Evolutionary conservation across 768 basidiomycete genomes (phyloP).

Genomic region (Fibroporia radiculosa): DNA sequence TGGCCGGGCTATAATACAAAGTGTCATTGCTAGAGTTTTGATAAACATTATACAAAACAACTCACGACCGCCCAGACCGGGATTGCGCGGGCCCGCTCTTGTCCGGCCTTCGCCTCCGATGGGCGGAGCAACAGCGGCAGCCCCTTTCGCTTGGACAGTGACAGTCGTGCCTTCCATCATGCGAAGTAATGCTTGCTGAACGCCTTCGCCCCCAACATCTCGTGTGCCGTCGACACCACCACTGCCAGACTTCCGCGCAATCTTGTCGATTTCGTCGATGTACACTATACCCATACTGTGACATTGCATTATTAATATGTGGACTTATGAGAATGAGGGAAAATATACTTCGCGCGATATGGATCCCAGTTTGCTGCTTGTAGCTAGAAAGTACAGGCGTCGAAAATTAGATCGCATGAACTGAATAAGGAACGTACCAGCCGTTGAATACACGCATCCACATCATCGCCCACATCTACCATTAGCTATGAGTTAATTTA

Average conservation of each 20-base stretch:
- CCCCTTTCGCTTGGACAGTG: slow-evolving; percentile 70
- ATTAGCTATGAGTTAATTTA: neutral
- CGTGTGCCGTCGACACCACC: slow-evolving; percentile 62
- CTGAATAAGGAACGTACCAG: slow-evolving; percentile 38
- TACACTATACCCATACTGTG: slow-evolving; percentile 89
- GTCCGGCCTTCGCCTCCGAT: slow-evolving; percentile 39
- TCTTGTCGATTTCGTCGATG: slow-evolving; percentile 95
- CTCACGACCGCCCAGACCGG: slow-evolving; percentile 23
- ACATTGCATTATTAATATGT: slow-evolving; percentile 5
- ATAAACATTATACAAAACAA: neutral
- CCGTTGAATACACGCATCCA: slow-evolving; percentile 85
- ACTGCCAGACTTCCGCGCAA: slow-evolving; percentile 52
- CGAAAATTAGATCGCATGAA: too few relatives aligned
- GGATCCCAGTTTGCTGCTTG: slow-evolving; percentile 92
- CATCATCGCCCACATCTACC: slow-evolving; percentile 91
- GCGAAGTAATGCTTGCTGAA: slow-evolving; percentile 85
- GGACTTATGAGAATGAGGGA: neutral
- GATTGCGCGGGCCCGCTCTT: slow-evolving; percentile 42
- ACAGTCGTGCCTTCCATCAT: slow-evolving; percentile 92
- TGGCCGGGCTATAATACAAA: slow-evolving; percentile 37
- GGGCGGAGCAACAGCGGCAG: slow-evolving; percentile 38
- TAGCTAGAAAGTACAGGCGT: slow-evolving; percentile 35
- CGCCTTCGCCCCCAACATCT: slow-evolving; percentile 94
- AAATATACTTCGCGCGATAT: slow-evolving; percentile 63
- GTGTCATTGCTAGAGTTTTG: neutral